phyloP scores from a whole-genome alignment of 768 basidiomycete species.

The Ephemerocybe angulata region DNA sequence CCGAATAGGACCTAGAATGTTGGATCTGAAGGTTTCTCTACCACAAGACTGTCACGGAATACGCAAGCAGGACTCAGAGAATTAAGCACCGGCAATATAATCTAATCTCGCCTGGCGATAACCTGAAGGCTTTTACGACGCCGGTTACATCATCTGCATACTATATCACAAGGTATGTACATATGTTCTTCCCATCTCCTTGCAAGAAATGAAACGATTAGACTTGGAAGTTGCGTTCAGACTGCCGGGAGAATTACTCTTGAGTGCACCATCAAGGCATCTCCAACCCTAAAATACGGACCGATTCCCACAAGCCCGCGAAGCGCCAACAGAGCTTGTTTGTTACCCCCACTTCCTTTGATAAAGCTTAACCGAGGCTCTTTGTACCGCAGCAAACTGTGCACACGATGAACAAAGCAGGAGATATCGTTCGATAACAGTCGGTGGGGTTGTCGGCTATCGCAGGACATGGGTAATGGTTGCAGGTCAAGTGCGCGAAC shows the following conservation, averaged over 20 bases:
- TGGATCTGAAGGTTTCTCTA: too few species aligned
- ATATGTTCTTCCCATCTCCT: neutral
- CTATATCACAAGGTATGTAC: neutral
- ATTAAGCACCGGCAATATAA: neutral
- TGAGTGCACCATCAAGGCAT: neutral
- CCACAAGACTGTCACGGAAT: neutral
- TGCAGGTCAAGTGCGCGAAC: constrained; percentile 1
- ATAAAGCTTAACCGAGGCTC: too few species aligned
- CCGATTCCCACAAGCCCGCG: neutral
- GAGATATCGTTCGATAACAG: neutral
- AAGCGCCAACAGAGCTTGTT: neutral
- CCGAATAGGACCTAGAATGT: too few species aligned
- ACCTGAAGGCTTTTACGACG: neutral
- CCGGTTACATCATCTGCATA: neutral
- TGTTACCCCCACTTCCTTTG: neutral
- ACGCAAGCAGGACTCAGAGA: neutral
- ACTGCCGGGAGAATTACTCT: neutral
- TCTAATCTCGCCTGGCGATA: neutral
- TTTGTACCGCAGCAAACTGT: too few species aligned
- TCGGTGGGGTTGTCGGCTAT: neutral
- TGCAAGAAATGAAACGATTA: constrained; percentile 4
- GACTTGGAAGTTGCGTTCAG: neutral
- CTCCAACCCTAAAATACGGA: constrained; percentile 1
- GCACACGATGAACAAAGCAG: too few species aligned
- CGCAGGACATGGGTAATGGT: neutral